phyloP scores from a whole-genome alignment of 257 asterid genomes.

The Salvia splendens region DNA sequence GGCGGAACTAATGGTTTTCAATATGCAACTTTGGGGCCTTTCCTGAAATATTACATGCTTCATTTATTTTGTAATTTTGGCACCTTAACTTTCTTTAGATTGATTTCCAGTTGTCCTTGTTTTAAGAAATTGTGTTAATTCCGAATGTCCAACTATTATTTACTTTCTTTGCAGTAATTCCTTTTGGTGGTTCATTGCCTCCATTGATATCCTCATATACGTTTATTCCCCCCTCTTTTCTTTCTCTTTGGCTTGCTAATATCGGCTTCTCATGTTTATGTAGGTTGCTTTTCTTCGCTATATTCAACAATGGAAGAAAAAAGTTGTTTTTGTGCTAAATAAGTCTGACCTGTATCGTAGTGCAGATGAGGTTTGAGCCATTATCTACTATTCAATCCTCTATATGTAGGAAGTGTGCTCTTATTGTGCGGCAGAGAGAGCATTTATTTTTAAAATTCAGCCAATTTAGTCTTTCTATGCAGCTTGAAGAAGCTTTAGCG shows the following conservation, averaged over 20 bases:
- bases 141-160: conserved; percentile 12
- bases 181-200: not conserved
- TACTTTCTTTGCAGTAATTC: not conserved
- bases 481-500: conserved; percentile 83
- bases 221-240: conserved; percentile 8
- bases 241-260: conserved; percentile 35
- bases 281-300: conserved; percentile 92
- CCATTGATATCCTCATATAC: not conserved
- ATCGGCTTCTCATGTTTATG: conserved; percentile 26
- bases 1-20: not conserved
- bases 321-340: conserved; percentile 82
- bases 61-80: not conserved
- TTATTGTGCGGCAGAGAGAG: conserved; percentile 16
- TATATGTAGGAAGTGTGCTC: conserved; percentile 20
- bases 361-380: conserved; percentile 65
- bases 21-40: conserved; percentile 10
- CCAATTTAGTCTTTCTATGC: conserved; percentile 37
- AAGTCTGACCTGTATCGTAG: conserved; percentile 80
- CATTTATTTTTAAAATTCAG: conserved; percentile 24
- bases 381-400: conserved; percentile 31
- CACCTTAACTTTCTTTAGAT: conserved; percentile 8
- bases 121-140: conserved; percentile 5
- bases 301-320: conserved; percentile 94
- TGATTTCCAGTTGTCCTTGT: not conserved
- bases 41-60: conserved; percentile 14